Evolutionary conservation across 164 flowering plant genomes (phyloP).

Genomic region (Sedum album): DNA sequence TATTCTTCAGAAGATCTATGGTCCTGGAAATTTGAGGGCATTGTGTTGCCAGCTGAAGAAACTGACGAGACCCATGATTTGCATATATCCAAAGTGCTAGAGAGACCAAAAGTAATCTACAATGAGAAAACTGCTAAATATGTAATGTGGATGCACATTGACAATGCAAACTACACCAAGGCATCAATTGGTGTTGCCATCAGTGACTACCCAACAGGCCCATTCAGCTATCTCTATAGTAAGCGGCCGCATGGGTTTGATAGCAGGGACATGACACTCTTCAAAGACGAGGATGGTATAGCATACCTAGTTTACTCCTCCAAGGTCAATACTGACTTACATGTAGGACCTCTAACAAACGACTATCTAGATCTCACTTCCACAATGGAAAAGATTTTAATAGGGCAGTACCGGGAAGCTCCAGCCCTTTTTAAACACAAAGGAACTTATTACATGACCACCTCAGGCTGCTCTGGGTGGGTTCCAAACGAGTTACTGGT

Average conservation of each 20-base stretch:
- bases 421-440: no score
- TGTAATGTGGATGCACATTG: constrained; percentile 99
- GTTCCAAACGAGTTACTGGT: constrained; percentile 89
- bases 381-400: constrained; percentile 46
- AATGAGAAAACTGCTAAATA: constrained; percentile 64
- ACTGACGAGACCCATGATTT: no score
- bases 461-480: constrained; percentile 98
- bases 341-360: constrained; percentile 67
- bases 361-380: constrained; percentile 72
- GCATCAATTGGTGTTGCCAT: constrained; percentile 84
- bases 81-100: constrained; percentile 75
- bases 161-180: constrained; percentile 84
- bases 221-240: constrained; percentile 75
- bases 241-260: constrained; percentile 81
- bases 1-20: no score
- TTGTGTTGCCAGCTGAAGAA: no score
- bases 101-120: constrained; percentile 99
- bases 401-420: constrained; percentile 72
- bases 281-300: constrained; percentile 72
- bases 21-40: no score
- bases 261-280: constrained; percentile 93
- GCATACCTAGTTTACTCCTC: constrained; percentile 91
- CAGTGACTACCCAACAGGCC: constrained; percentile 82
- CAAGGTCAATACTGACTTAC: constrained; percentile 86
- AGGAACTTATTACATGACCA: no score